Conservation (phyloP, 805 yeast genomes). For the Lipomyces sp. region DNA sequence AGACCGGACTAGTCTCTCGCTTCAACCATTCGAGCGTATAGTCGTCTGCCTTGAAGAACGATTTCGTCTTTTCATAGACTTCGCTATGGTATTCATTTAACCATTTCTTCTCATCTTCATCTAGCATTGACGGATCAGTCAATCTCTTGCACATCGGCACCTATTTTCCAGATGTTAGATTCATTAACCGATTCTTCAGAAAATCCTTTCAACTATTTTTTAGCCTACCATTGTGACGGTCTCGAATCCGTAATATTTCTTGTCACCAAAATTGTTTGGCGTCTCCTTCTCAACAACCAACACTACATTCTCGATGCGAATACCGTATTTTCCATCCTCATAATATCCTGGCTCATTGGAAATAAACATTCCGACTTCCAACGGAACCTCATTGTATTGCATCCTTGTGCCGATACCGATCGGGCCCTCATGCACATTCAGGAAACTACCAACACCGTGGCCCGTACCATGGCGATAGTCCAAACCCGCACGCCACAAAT, state of each 20-base stretch:
- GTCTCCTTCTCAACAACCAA: conserved; percentile 55
- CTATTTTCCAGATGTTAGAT: not conserved
- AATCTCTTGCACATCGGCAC: conserved; percentile 80
- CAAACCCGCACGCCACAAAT: conserved; percentile 78
- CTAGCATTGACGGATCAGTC: conserved; percentile 64
- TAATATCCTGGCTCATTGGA: conserved; percentile 96
- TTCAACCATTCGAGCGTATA: conserved; percentile 71
- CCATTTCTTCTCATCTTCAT: conserved; percentile 66
- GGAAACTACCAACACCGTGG: conserved; percentile 92
- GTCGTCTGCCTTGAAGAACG: conserved; percentile 60
- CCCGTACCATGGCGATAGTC: conserved; percentile 96
- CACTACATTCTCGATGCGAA: conserved; percentile 85
- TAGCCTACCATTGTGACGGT: conserved; percentile 65
- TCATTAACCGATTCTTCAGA: not conserved
- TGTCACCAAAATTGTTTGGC: conserved; percentile 57
- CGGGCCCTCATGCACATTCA: conserved; percentile 95
- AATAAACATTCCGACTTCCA: conserved; percentile 69
- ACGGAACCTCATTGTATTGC: conserved; percentile 55
- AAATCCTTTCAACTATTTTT: too few species aligned
- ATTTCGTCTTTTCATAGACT: conserved; percentile 59
- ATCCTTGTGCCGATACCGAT: conserved; percentile 69
- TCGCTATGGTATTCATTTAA: conserved; percentile 67
- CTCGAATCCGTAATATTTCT: conserved; percentile 69
- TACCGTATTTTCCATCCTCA: conserved; percentile 86
- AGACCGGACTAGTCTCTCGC: conserved; percentile 58